Conservation (phyloP, 768 basidiomycete genomes). For the Phylloporus sp. region DNA sequence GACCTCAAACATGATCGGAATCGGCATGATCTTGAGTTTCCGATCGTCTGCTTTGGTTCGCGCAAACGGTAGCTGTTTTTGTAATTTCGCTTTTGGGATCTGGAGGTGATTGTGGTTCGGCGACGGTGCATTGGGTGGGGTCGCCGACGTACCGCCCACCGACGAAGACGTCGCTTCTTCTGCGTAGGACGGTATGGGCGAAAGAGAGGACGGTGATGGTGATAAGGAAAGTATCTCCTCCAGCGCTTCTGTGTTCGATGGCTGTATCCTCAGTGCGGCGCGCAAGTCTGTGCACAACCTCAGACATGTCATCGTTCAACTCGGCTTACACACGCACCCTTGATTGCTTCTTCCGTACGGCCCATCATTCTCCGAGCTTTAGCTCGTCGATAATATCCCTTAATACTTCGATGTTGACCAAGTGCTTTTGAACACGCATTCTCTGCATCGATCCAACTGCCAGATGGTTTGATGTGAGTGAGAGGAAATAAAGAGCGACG, state of each 20-base stretch:
- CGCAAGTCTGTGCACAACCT: constrained; percentile 47
- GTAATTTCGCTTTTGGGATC: constrained; percentile 38
- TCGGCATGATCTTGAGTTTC: constrained; percentile 48
- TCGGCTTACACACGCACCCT: constrained; percentile 37
- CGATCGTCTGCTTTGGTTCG: constrained; percentile 48
- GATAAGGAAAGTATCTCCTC: constrained; percentile 48
- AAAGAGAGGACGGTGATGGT: constrained; percentile 17
- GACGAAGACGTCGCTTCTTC: constrained; percentile 31
- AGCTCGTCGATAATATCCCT: constrained; percentile 68
- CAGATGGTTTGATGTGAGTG: constrained; percentile 16
- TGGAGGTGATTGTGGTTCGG: constrained; percentile 33
- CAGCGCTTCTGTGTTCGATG: constrained; percentile 58
- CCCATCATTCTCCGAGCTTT: constrained; percentile 62
- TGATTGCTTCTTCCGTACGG: constrained; percentile 52
- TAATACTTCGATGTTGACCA: constrained; percentile 60
- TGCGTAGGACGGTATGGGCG: constrained; percentile 8
- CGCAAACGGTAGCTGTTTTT: constrained; percentile 51
- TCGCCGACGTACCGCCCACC: constrained; percentile 17
- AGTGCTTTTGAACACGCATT: constrained; percentile 64
- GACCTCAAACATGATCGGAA: constrained; percentile 42
- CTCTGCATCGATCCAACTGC: constrained; percentile 71
- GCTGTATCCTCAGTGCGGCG: constrained; percentile 57
- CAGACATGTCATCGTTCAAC: neutral
- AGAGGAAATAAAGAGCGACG: constrained; percentile 3
- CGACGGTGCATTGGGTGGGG: constrained; percentile 4